phyloP scores from a whole-genome alignment of 768 basidiomycete genomes.

The Lactifluus rugatus region DNA sequence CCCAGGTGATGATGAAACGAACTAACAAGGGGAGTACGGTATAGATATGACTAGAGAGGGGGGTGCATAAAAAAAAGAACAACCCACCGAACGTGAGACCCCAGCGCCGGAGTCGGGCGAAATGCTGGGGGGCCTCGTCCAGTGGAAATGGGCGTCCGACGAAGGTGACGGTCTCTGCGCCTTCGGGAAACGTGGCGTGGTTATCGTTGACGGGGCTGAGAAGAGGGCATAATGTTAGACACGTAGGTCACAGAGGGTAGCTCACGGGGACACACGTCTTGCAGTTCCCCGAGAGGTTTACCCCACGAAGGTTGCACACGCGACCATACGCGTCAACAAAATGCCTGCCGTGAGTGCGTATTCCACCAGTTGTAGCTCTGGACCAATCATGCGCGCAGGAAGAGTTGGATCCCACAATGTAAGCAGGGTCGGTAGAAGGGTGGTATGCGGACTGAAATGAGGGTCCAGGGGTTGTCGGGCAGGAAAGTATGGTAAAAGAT shows the following conservation, averaged over 20 bases:
- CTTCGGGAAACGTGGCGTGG: slow-evolving; percentile 56
- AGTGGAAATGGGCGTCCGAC: slow-evolving; percentile 88
- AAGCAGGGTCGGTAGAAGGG: slow-evolving; percentile 37
- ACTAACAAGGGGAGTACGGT: slow-evolving; percentile 35
- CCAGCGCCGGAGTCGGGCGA: slow-evolving; percentile 74
- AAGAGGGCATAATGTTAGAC: slow-evolving; percentile 2
- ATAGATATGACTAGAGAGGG: background rate
- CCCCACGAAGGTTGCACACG: slow-evolving; percentile 73
- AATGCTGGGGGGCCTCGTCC: slow-evolving; percentile 78
- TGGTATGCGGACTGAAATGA: slow-evolving; percentile 26
- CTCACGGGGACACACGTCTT: slow-evolving; percentile 54
- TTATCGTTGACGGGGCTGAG: slow-evolving; percentile 60
- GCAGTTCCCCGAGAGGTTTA: slow-evolving; percentile 73
- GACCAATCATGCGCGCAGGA: slow-evolving; percentile 76
- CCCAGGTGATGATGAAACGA: slow-evolving; percentile 93
- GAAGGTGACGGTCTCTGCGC: slow-evolving; percentile 63
- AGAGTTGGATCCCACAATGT: slow-evolving; percentile 36
- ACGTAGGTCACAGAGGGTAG: background rate
- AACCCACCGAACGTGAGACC: slow-evolving; percentile 74
- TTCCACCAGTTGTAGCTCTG: slow-evolving; percentile 40
- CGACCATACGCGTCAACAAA: slow-evolving; percentile 76
- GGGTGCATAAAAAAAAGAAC: background rate
- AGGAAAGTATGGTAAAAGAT: background rate
- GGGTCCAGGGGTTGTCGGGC: background rate
- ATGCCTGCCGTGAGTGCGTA: slow-evolving; percentile 62